Percentiles rank a stretch among this genome's conserved stretches.
Evolutionary conservation across 345 rosid genomes (phyloP).

Genomic region (Tarenaya hassleriana): DNA sequence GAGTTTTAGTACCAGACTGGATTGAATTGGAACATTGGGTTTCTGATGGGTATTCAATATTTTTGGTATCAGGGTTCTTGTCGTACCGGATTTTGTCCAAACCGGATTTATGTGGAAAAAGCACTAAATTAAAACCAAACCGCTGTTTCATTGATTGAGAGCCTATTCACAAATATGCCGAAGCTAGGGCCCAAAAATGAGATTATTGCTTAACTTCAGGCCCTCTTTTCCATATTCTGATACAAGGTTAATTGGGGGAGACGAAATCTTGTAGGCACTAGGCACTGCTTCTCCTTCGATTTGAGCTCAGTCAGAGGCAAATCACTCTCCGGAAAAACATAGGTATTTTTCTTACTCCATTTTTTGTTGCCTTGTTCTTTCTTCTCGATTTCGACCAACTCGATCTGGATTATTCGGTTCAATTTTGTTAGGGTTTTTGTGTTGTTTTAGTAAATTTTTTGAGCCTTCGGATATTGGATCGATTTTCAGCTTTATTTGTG

Average conservation of each 20-base stretch:
- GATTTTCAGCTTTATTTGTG: neutral
- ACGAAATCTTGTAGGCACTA: slow-evolving; percentile 21
- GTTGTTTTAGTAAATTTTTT: neutral
- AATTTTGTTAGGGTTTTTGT: neutral
- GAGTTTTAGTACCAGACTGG: too few relatives aligned
- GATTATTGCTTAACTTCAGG: neutral
- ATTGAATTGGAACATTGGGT: too few relatives aligned
- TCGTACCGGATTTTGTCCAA: too few relatives aligned
- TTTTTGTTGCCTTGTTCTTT: neutral
- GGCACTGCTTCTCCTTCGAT: slow-evolving; percentile 8
- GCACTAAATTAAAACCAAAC: too few relatives aligned
- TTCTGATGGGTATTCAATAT: too few relatives aligned
- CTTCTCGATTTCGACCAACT: neutral
- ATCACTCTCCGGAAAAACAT: neutral
- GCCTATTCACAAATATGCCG: too few relatives aligned
- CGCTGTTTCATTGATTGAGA: too few relatives aligned
- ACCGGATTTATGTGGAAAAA: too few relatives aligned
- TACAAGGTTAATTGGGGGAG: slow-evolving; percentile 25
- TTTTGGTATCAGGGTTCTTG: too few relatives aligned
- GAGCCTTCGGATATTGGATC: neutral
- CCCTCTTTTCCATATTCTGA: neutral
- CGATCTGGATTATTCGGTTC: slow-evolving; percentile 1
- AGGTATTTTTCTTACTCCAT: neutral
- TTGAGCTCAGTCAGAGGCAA: slow-evolving; percentile 18
- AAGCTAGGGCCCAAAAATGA: too few relatives aligned